Conservation (phyloP, 306 rosid genomes). For the Oemleria cerasiformis region DNA sequence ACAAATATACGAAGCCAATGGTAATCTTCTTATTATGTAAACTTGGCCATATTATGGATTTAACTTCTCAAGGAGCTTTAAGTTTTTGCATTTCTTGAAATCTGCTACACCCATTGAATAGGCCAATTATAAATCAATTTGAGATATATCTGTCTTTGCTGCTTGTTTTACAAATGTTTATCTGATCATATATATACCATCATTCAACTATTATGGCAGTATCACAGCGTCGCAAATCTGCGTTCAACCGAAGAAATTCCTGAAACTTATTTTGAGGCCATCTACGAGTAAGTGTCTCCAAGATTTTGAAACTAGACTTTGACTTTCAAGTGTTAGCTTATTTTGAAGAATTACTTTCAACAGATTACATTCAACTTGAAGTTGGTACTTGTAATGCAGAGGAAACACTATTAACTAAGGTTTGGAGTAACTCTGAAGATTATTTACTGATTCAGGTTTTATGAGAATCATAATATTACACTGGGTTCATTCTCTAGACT, state of each 20-base stretch:
- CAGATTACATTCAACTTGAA: not conserved
- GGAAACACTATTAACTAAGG: not conserved
- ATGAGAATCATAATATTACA: too few species aligned
- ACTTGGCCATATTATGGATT: conserved; percentile 1
- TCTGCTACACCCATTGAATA: not conserved
- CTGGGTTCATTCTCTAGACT: too few species aligned
- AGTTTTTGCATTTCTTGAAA: not conserved
- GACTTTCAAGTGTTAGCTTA: not conserved
- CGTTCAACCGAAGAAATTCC: conserved; percentile 36
- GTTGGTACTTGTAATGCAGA: not conserved
- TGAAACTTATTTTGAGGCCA: conserved; percentile 36
- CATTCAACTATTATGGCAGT: conserved; percentile 27
- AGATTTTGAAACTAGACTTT: conserved; percentile 4
- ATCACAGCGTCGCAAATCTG: conserved; percentile 25
- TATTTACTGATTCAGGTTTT: not conserved
- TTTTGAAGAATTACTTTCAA: not conserved
- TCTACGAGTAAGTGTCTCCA: conserved; percentile 10
- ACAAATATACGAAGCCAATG: conserved; percentile 37
- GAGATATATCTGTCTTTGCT: not conserved
- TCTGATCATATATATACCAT: conserved; percentile 10
- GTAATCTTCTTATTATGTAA: conserved; percentile 20
- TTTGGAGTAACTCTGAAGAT: not conserved
- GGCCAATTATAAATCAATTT: too few species aligned
- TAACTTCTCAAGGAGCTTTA: not conserved
- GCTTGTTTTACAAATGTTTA: not conserved